These are phyloP conservation scores for Ophiostoma sp. DNA, from an alignment of 2,329 filamentous ascomycete species.

Conservation along the genomic window DNA sequence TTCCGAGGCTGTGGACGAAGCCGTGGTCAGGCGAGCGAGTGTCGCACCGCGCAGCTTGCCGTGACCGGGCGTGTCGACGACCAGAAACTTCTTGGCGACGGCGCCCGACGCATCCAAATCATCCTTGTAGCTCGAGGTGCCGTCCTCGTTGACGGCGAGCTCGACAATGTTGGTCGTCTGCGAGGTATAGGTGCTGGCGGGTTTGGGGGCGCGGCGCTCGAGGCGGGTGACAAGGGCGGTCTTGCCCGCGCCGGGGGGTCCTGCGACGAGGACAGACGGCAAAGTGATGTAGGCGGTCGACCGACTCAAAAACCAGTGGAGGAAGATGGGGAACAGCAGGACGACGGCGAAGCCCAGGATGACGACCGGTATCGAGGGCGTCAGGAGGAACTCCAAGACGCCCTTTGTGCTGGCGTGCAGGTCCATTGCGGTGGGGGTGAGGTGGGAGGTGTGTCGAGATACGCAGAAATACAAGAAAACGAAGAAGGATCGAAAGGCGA, in stretches of 20 bases:
- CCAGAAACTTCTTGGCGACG: slow-evolving; percentile 67
- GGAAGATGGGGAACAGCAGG: slow-evolving; percentile 70
- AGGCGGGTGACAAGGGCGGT: slow-evolving; percentile 80
- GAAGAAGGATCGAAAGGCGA: not conserved
- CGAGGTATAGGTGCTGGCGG: slow-evolving; percentile 55
- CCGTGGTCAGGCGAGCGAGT: slow-evolving; percentile 49
- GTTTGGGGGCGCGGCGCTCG: slow-evolving; percentile 52
- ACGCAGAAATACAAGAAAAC: not conserved
- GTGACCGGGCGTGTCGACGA: slow-evolving; percentile 92
- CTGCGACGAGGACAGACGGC: slow-evolving; percentile 77
- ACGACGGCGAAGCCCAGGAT: slow-evolving; percentile 69
- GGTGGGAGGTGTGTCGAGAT: not conserved
- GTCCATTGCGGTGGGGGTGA: slow-evolving; percentile 24
- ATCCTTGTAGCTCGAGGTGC: slow-evolving; percentile 49
- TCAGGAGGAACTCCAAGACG: slow-evolving; percentile 55
- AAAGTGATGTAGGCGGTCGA: slow-evolving; percentile 64
- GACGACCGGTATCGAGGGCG: slow-evolving; percentile 63
- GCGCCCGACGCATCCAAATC: slow-evolving; percentile 58
- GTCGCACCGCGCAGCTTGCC: slow-evolving; percentile 82
- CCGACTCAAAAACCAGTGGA: slow-evolving; percentile 74
- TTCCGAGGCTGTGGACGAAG: slow-evolving; percentile 24
- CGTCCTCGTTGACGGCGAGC: slow-evolving; percentile 54
- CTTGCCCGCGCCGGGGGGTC: slow-evolving; percentile 82
- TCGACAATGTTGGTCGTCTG: slow-evolving; percentile 54
- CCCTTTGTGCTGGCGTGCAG: slow-evolving; percentile 35